Evolutionary conservation across 768 basidiomycete species (phyloP).

Genomic region (Boletus pseudopeckii): DNA sequence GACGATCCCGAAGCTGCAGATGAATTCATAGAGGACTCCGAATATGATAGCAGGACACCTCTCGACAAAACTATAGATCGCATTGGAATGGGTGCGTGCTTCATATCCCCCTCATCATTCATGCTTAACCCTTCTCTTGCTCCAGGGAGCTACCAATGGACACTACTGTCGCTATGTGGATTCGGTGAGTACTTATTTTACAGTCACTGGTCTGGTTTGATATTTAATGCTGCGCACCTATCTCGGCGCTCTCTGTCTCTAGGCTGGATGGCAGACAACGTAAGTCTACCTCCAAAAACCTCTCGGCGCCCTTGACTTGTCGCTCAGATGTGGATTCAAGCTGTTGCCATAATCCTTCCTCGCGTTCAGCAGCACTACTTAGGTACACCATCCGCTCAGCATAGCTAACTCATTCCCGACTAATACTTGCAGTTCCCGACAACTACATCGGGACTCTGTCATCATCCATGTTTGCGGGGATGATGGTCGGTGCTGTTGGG

Average conservation of each 20-base stretch:
- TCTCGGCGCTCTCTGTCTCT: background rate
- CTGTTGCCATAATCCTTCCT: conserved; percentile 91
- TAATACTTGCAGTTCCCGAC: conserved; percentile 55
- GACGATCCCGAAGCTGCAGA: conserved; percentile 29
- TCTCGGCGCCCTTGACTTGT: conserved; percentile 25
- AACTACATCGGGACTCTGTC: conserved; percentile 77
- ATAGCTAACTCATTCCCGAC: conserved; percentile 12
- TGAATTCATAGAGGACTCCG: conserved; percentile 20
- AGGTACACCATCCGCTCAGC: conserved; percentile 41
- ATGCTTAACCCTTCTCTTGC: background rate
- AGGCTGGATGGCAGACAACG: conserved; percentile 96
- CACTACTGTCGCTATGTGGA: conserved; percentile 77
- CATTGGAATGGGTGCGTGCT: conserved; percentile 78
- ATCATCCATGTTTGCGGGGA: conserved; percentile 89
- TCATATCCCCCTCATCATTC: background rate
- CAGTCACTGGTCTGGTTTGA: background rate
- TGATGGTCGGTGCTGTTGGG: conserved; percentile 92
- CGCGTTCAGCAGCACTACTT: conserved; percentile 87
- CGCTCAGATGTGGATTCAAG: conserved; percentile 89
- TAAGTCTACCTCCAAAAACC: conserved; percentile 33
- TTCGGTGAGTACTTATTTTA: conserved; percentile 58
- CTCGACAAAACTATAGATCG: conserved; percentile 86
- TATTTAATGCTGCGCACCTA: background rate
- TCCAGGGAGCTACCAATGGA: conserved; percentile 76
- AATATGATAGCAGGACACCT: conserved; percentile 48